phyloP scores from a whole-genome alignment of 2,329 filamentous ascomycete species.

The Cladobotryum protrusum region DNA sequence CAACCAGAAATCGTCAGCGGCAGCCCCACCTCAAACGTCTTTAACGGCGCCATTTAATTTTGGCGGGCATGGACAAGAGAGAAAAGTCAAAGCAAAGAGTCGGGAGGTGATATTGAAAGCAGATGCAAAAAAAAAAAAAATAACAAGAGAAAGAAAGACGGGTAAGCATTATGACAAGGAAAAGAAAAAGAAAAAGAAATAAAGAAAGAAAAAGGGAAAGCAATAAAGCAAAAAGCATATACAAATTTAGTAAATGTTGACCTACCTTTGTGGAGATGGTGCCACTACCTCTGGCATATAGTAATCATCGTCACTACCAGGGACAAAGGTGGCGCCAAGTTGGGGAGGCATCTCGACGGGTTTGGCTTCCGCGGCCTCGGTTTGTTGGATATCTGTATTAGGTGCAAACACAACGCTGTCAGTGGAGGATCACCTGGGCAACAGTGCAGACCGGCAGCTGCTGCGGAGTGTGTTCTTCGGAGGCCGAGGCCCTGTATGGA shows the following conservation, averaged over 20 bases:
- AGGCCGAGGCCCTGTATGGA: too few species aligned
- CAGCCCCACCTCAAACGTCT: slow-evolving; percentile 23
- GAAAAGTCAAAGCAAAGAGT: neutral
- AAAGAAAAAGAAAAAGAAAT: neutral
- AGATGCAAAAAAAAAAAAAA: too few species aligned
- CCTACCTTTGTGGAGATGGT: slow-evolving; percentile 52
- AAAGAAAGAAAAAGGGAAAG: slow-evolving; percentile 2
- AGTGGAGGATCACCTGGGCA: slow-evolving; percentile 1
- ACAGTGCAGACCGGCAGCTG: neutral
- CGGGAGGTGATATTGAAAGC: neutral
- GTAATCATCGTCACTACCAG: slow-evolving; percentile 53
- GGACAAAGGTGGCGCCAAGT: slow-evolving; percentile 53
- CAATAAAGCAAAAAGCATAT: slow-evolving; percentile 10
- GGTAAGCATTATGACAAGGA: neutral
- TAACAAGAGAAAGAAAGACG: slow-evolving; percentile 15
- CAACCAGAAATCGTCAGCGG: slow-evolving; percentile 30
- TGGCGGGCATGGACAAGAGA: neutral
- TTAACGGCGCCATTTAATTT: slow-evolving; percentile 8
- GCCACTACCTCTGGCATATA: slow-evolving; percentile 56
- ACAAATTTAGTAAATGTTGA: slow-evolving; percentile 14
- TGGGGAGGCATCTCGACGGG: slow-evolving; percentile 20
- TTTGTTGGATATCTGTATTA: neutral
- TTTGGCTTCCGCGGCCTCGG: slow-evolving; percentile 11
- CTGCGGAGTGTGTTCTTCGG: too few species aligned
- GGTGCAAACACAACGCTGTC: slow-evolving; percentile 1